phyloP scores from a whole-genome alignment of 1,284 basidiomycete species.

The Singerocomus rubriflavus region DNA sequence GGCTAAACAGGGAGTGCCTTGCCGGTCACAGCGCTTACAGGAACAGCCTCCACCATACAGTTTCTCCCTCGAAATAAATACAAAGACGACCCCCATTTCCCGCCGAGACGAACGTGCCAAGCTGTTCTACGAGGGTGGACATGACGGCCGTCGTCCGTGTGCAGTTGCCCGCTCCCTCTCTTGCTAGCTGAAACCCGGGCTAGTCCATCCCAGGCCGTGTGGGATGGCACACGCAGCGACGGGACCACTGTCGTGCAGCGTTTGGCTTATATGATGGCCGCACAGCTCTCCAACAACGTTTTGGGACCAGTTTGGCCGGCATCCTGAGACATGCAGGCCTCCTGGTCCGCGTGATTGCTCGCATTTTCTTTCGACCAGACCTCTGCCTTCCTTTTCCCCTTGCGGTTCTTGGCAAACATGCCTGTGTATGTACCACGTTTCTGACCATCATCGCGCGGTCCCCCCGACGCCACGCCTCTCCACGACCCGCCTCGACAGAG shows the following conservation, averaged over 20 bases:
- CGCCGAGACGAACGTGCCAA: slow-evolving; percentile 1
- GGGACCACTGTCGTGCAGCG: slow-evolving; percentile 5
- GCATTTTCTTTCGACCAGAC: not conserved
- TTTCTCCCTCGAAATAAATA: slow-evolving; percentile 9
- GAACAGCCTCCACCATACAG: slow-evolving; percentile 17
- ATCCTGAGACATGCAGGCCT: slow-evolving; percentile 12
- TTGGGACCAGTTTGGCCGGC: slow-evolving; percentile 13
- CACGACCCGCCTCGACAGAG: not conserved
- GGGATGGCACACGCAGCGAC: not conserved
- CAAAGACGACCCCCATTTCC: slow-evolving; percentile 7
- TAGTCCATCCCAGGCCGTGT: not conserved
- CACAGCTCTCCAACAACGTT: slow-evolving; percentile 21
- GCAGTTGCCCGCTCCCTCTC: no score
- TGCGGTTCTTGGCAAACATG: slow-evolving; percentile 14
- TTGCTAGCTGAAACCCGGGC: not conserved
- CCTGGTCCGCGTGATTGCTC: slow-evolving; percentile 2
- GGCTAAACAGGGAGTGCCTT: slow-evolving; percentile 36
- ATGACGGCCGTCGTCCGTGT: not conserved
- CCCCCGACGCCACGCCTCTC: slow-evolving; percentile 4
- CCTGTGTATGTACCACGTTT: slow-evolving; percentile 14
- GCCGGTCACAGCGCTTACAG: slow-evolving; percentile 37
- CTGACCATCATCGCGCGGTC: slow-evolving; percentile 11
- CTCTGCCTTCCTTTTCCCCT: slow-evolving; percentile 8
- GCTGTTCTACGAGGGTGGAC: not conserved
- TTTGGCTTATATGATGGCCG: slow-evolving; percentile 9